Conservation (phyloP, 1,139 yeast species). For the Nakaseomyces delphensis region DNA sequence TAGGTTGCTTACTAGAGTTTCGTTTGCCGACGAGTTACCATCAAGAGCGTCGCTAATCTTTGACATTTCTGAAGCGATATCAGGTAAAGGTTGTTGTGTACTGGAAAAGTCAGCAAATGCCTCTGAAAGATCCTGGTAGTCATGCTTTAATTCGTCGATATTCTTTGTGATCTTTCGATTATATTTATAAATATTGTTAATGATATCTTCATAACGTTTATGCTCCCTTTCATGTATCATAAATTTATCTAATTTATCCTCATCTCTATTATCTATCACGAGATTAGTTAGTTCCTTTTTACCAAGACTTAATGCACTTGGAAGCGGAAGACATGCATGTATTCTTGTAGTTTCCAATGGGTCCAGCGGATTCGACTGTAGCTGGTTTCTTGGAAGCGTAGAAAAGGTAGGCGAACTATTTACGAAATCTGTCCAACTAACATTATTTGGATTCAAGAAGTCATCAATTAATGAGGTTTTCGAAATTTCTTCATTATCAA, state of each 20-base stretch:
- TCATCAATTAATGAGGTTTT: slow-evolving; percentile 58
- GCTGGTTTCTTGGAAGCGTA: slow-evolving; percentile 42
- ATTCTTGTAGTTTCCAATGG: slow-evolving; percentile 47
- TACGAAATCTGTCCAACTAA: slow-evolving; percentile 57
- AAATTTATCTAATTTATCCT: slow-evolving; percentile 15
- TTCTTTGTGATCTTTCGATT: slow-evolving; percentile 58
- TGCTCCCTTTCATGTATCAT: slow-evolving; percentile 32
- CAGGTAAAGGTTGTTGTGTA: slow-evolving; percentile 43
- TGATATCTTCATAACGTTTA: slow-evolving; percentile 47
- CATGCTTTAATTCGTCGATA: slow-evolving; percentile 49
- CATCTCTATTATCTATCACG: slow-evolving; percentile 20
- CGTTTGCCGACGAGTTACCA: slow-evolving; percentile 57
- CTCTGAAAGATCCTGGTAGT: slow-evolving; percentile 32
- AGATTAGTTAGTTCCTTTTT: not conserved
- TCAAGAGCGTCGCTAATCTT: slow-evolving; percentile 77
- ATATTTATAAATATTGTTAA: slow-evolving; percentile 51
- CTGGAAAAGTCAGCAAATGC: slow-evolving; percentile 46
- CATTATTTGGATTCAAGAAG: slow-evolving; percentile 69
- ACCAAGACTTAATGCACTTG: slow-evolving; percentile 13
- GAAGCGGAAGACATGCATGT: slow-evolving; percentile 55
- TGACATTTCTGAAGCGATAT: slow-evolving; percentile 44
- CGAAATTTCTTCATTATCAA: slow-evolving; percentile 31
- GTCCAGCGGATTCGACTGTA: slow-evolving; percentile 46
- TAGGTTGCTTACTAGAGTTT: slow-evolving; percentile 57
- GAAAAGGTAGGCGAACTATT: slow-evolving; percentile 50